Conservation (phyloP, 495 filamentous ascomycete genomes). For the Pseudoneurospora amorphoporcata region DNA sequence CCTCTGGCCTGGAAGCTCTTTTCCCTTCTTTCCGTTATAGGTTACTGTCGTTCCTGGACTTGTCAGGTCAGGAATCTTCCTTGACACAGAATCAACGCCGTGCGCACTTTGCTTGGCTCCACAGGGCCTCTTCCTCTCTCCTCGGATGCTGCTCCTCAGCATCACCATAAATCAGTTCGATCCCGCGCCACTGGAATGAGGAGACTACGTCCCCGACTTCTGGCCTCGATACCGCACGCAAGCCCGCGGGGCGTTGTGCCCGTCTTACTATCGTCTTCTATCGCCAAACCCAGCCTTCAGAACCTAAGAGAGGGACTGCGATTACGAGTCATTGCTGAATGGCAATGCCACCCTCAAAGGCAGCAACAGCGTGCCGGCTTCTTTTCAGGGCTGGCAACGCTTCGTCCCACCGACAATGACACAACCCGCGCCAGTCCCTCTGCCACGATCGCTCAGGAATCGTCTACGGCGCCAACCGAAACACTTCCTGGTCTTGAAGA, state of each 20-base stretch:
- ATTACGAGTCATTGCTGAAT: background rate
- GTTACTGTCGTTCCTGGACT: background rate
- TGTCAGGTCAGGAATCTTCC: background rate
- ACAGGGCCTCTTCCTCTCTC: background rate
- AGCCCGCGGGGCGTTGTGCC: conserved; percentile 6
- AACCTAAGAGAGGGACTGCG: background rate
- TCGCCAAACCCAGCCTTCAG: background rate
- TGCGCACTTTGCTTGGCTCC: conserved; percentile 1
- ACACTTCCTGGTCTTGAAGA: background rate
- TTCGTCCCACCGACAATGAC: background rate
- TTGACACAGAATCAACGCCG: background rate
- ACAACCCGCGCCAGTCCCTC: background rate
- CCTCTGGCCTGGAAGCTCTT: background rate
- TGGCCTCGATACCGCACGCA: conserved; percentile 12
- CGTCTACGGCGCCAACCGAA: background rate
- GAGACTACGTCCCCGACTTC: conserved; percentile 21
- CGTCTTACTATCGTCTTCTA: background rate
- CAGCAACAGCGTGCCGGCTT: conserved; percentile 1
- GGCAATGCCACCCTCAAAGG: background rate
- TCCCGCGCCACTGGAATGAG: conserved; percentile 27
- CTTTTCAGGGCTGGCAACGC: background rate
- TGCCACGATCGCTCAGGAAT: background rate
- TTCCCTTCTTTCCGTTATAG: background rate
- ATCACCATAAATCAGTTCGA: conserved; percentile 12
- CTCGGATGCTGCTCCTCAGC: conserved; percentile 22